phyloP scores from a whole-genome alignment of 2,329 filamentous ascomycete genomes.

The Sporothrix sp. region DNA sequence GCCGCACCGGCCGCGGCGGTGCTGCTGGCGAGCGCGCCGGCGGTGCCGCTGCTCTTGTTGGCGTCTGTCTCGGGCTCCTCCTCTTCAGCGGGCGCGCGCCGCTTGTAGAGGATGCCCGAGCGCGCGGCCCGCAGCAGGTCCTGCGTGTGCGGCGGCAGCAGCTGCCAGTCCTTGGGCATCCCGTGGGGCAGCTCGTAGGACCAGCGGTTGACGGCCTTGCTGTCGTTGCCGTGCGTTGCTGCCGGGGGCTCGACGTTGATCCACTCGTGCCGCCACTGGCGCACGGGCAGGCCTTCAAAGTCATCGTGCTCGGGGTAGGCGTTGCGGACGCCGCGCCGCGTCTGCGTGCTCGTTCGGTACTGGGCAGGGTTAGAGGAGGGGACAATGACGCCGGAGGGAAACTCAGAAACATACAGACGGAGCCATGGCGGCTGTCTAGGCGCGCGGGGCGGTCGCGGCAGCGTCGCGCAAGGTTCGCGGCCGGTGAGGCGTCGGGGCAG shows the following conservation, averaged over 20 bases:
- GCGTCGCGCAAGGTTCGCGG: too few species aligned
- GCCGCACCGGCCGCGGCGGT: not conserved
- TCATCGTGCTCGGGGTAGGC: conserved; percentile 52
- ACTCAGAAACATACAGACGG: conserved; percentile 3
- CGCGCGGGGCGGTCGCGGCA: too few species aligned
- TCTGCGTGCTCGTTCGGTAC: conserved; percentile 29
- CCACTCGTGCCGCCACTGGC: conserved; percentile 74
- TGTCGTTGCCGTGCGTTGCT: conserved; percentile 46
- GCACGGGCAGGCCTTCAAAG: conserved; percentile 68
- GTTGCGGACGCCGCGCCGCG: conserved; percentile 46
- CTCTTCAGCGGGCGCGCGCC: conserved; percentile 52
- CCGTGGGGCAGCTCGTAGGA: conserved; percentile 63
- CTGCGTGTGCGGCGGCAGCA: conserved; percentile 70
- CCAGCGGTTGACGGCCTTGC: conserved; percentile 56
- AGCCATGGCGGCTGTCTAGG: conserved; percentile 1
- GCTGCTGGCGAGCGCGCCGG: conserved; percentile 13
- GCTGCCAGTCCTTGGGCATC: conserved; percentile 77
- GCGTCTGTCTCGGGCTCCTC: conserved; percentile 44
- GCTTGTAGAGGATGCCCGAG: conserved; percentile 66
- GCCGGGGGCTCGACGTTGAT: conserved; percentile 58
- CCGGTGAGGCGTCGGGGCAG: too few species aligned
- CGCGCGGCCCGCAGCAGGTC: conserved; percentile 74
- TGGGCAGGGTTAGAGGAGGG: not conserved
- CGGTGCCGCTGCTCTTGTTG: conserved; percentile 13
- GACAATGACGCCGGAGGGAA: not conserved